Evolutionary conservation across 768 basidiomycete genomes (phyloP).

Genomic region (Kwoniella mangroviensis): DNA sequence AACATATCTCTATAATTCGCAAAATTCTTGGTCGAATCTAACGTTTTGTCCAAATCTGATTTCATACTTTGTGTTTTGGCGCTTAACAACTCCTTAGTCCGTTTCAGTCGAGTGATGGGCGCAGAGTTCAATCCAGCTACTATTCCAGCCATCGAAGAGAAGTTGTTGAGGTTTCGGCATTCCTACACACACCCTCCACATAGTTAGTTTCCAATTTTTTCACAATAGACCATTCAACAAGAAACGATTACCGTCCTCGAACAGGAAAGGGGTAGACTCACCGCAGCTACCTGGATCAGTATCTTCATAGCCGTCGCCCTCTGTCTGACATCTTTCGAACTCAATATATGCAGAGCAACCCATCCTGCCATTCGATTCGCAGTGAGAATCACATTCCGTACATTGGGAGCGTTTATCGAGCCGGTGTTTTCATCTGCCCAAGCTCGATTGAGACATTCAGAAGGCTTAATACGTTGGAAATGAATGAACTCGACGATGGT

Average conservation of each 20-base stretch:
- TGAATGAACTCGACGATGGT: constrained; percentile 86
- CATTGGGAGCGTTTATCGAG: constrained; percentile 65
- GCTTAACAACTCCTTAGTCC: constrained; percentile 89
- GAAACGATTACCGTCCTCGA: no score
- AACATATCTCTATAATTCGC: constrained; percentile 85
- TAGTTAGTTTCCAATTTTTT: no score
- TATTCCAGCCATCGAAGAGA: constrained; percentile 95
- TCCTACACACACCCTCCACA: no score
- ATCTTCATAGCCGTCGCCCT: constrained; percentile 83
- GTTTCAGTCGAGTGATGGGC: constrained; percentile 86
- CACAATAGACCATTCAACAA: not conserved
- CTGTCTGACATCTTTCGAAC: constrained; percentile 80
- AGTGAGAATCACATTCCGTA: constrained; percentile 82
- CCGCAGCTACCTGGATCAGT: constrained; percentile 75
- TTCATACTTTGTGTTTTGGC: constrained; percentile 75
- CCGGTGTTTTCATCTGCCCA: constrained; percentile 69
- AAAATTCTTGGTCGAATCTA: constrained; percentile 93
- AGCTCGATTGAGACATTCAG: constrained; percentile 81
- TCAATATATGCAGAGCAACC: constrained; percentile 87
- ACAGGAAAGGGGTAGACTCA: constrained; percentile 10
- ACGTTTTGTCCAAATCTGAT: constrained; percentile 79
- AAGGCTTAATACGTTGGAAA: constrained; percentile 84
- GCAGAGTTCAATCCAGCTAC: constrained; percentile 92
- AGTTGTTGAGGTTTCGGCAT: constrained; percentile 86
- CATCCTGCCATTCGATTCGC: constrained; percentile 69